Conservation (phyloP, 768 basidiomycete genomes). For the Leccinum obscurum region DNA sequence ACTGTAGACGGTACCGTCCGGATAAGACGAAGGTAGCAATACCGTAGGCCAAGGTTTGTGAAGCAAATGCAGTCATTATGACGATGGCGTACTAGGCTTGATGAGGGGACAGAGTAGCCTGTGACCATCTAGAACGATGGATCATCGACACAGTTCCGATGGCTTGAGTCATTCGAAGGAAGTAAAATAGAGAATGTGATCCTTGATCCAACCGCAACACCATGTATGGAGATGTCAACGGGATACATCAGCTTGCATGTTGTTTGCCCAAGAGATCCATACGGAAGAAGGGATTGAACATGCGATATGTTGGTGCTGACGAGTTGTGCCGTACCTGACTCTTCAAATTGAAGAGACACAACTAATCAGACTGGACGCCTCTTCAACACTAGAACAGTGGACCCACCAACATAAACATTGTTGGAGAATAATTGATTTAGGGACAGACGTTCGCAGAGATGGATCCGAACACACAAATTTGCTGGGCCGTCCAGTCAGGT, state of each 20-base stretch:
- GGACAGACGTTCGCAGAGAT: neutral
- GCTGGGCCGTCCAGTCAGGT: neutral
- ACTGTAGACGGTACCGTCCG: neutral
- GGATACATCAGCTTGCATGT: neutral
- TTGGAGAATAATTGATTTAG: neutral
- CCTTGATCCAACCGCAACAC: neutral
- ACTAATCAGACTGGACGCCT: neutral
- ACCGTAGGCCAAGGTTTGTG: neutral
- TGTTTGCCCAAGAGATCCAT: neutral
- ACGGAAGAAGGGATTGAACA: neutral
- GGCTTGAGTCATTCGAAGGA: neutral
- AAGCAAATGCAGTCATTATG: neutral
- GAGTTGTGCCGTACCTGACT: neutral
- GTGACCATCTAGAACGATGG: neutral
- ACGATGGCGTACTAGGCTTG: neutral
- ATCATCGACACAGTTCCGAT: neutral
- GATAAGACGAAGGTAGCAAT: neutral
- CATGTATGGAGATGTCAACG: neutral
- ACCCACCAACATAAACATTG: constrained; percentile 12
- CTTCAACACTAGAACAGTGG: neutral
- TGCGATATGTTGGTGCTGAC: neutral
- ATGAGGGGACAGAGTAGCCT: neutral
- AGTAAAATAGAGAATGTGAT: neutral
- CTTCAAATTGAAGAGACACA: neutral
- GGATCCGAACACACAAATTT: neutral